Evolutionary conservation across 2,329 filamentous ascomycete genomes (phyloP).

Genomic region (Aureobasidium sp.): DNA sequence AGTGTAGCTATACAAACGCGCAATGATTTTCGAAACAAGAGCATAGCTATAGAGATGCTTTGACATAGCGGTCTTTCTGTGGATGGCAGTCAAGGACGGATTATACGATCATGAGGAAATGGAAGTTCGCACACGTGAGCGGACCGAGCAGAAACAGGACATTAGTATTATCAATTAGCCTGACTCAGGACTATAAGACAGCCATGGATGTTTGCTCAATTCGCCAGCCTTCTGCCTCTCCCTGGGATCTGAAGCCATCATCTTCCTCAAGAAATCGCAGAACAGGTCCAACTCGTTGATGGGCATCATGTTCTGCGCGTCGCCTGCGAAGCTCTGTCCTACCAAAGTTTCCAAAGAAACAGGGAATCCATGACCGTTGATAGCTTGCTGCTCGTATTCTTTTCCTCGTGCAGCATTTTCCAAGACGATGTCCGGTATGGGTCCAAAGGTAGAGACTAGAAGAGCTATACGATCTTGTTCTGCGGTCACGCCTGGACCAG

Average conservation of each 20-base stretch:
- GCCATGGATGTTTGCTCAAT: conserved; percentile 8
- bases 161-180: background rate
- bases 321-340: conserved; percentile 1
- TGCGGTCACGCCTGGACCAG: conserved; percentile 15
- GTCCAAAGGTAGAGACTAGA: conserved; percentile 19
- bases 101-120: no score
- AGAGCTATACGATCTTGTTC: conserved; percentile 20
- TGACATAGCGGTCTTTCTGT: no score
- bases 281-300: conserved; percentile 15
- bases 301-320: conserved; percentile 1
- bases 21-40: no score
- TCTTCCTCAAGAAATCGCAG: conserved; percentile 16
- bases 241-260: conserved; percentile 13
- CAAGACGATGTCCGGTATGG: conserved; percentile 17
- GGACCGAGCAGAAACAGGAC: no score
- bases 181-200: background rate
- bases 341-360: conserved; percentile 11
- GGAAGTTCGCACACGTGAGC: no score
- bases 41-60: no score
- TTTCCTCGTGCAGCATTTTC: conserved; percentile 15
- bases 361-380: background rate
- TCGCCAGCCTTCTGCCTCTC: background rate
- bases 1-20: no score
- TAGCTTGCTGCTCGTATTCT: conserved; percentile 17
- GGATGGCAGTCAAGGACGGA: no score